These are phyloP conservation scores for Erysimum cheiri DNA, from an alignment of 441 rosid genomes.

Conservation along the genomic window DNA sequence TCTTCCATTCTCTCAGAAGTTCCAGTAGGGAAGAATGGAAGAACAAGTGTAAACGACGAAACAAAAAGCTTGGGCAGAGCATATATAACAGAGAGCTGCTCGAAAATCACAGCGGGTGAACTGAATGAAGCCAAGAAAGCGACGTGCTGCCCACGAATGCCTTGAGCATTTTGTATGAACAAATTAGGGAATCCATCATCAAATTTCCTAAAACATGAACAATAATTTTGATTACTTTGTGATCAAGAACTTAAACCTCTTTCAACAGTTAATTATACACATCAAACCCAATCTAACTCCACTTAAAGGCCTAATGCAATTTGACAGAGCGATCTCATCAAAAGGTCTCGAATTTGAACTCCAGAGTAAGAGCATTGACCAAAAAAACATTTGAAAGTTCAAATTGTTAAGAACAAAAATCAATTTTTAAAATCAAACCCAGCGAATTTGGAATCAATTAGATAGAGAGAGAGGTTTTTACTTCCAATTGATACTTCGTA, in stretches of 20 bases:
- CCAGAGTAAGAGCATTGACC: conserved; percentile 8
- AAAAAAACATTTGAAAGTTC: conserved; percentile 2
- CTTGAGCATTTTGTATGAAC: conserved; percentile 94
- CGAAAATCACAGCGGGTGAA: conserved; percentile 86
- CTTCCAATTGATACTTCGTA: conserved; percentile 87
- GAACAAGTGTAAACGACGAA: conserved; percentile 92
- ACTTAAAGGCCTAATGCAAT: not conserved
- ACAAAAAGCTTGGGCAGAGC: conserved; percentile 86
- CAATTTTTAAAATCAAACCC: not conserved
- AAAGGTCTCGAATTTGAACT: conserved; percentile 15
- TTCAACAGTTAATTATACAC: not conserved
- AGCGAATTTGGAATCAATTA: not conserved
- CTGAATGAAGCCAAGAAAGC: conserved; percentile 94
- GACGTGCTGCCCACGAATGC: conserved; percentile 87
- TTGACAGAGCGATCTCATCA: not conserved
- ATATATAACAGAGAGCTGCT: conserved; percentile 87
- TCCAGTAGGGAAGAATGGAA: conserved; percentile 95
- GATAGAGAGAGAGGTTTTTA: conserved; percentile 26
- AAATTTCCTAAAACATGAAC: conserved; percentile 58
- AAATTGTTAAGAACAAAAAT: not conserved
- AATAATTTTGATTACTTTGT: not conserved
- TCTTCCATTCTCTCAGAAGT: conserved; percentile 98
- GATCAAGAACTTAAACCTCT: conserved; percentile 11
- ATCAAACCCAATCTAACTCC: too few relatives aligned
- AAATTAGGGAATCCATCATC: conserved; percentile 91